phyloP scores from a whole-genome alignment of 129 eudicot species.

The Smallanthus sonchifolius region DNA sequence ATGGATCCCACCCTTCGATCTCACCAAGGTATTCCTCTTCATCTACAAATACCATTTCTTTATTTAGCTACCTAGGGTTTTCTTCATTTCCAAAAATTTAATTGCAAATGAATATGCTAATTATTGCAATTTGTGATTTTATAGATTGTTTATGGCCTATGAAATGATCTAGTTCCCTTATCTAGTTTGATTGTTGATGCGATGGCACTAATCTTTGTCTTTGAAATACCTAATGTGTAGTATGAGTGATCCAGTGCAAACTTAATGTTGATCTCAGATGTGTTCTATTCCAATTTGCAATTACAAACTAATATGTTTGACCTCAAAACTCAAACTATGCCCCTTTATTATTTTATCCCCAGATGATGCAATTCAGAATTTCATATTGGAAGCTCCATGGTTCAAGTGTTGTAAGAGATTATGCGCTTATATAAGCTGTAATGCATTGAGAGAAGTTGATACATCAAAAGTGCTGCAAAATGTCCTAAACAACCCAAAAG shows the following conservation, averaged over 20 bases:
- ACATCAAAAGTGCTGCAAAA: conserved; percentile 55
- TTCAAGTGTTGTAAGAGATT: conserved; percentile 73
- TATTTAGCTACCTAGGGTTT: background rate
- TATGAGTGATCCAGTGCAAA: background rate
- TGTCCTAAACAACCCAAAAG: conserved; percentile 53
- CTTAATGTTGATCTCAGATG: background rate
- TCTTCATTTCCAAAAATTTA: background rate
- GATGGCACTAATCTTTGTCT: background rate
- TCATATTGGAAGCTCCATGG: conserved; percentile 93
- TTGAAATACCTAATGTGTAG: background rate
- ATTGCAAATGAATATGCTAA: background rate
- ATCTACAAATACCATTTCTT: no score
- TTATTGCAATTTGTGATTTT: background rate
- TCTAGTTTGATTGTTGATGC: background rate
- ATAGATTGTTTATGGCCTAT: background rate
- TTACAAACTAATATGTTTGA: conserved; percentile 1
- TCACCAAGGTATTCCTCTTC: conserved; percentile 47
- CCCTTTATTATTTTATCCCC: background rate
- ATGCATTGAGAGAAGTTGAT: conserved; percentile 76
- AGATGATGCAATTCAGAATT: conserved; percentile 73
- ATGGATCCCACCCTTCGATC: conserved; percentile 80
- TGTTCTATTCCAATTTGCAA: background rate
- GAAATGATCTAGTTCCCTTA: background rate
- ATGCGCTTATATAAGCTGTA: conserved; percentile 90
- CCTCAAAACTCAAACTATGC: conserved; percentile 5